Evolutionary conservation across 805 yeast genomes (phyloP), one percentile per base, ranked within the genome.

Genomic region (Tetrapisispora phaffii): DNA sequence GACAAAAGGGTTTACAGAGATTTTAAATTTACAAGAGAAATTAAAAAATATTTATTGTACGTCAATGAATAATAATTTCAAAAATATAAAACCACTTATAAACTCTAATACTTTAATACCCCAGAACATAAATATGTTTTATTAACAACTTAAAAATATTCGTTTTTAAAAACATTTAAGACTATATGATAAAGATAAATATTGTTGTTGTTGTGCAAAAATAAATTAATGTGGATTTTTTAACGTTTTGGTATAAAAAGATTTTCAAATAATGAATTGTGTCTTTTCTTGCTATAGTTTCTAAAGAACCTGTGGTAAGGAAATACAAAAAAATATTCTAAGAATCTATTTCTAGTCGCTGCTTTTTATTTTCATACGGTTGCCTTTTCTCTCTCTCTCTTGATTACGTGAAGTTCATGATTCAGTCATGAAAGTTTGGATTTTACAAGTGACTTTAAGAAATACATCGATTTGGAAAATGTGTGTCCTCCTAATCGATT

Each of bases 1-100:
- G 63, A 59, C 71, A 63, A 46, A 59, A 59, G 22, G 73, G 69
- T 47, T 53, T 66, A 53, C 63, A 63, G 46, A 65, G 59, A 57
- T 67, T 65, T 49, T 66, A 56, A 60, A 15, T 31, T 9, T n/a
- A n/a, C n/a, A n/a, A 10, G 13, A 10, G 31, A 7, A 10, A 10
- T 24, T 24, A 24, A 24, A 24, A 24, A 24, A 24, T 24, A 24
- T n/a, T n/a, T n/a, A n/a, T n/a, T n/a, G n/a, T n/a, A n/a, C n/a
- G n/a, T n/a, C n/a, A n/a, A n/a, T n/a, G n/a, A n/a, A n/a, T n/a
- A n/a, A n/a, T n/a, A n/a, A n/a, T n/a, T n/a, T n/a, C n/a, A n/a
- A n/a, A n/a, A n/a, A n/a, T n/a, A n/a, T n/a, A n/a, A n/a, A n/a
- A n/a, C n/a, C n/a, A n/a, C n/a, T n/a, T n/a, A n/a, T n/a, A n/a